These are phyloP conservation scores for Suillus luteus DNA, from an alignment of 768 basidiomycete species.

Conservation along the genomic window DNA sequence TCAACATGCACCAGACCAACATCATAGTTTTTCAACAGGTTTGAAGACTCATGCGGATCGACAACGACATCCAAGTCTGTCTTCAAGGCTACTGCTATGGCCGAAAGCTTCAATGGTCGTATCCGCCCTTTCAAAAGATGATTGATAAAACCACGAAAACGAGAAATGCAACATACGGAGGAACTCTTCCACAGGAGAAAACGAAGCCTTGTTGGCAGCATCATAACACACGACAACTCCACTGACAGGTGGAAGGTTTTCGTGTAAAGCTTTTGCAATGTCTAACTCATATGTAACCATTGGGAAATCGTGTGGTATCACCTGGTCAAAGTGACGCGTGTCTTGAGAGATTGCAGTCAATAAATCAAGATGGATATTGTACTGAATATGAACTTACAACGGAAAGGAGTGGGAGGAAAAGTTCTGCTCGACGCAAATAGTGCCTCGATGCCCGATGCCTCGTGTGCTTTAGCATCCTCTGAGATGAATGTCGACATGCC, in stretches of 20 bases:
- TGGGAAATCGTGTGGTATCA: slow-evolving; percentile 43
- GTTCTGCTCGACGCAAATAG: slow-evolving; percentile 34
- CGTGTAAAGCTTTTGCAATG: slow-evolving; percentile 46
- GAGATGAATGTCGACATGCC: slow-evolving; percentile 85
- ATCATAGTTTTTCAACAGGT: slow-evolving; percentile 60
- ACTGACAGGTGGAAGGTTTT: slow-evolving; percentile 60
- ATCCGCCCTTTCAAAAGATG: slow-evolving; percentile 50
- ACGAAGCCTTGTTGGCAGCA: slow-evolving; percentile 60
- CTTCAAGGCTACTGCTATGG: slow-evolving; percentile 86
- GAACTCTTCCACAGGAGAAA: slow-evolving; percentile 64
- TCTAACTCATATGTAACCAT: slow-evolving; percentile 60
- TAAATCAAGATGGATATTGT: slow-evolving; percentile 10
- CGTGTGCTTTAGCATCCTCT: slow-evolving; percentile 69
- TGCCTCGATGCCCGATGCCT: slow-evolving; percentile 45
- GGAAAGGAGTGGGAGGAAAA: slow-evolving; percentile 37
- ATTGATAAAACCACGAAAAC: slow-evolving; percentile 14
- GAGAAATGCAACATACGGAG: slow-evolving; percentile 56
- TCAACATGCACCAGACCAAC: slow-evolving; percentile 80
- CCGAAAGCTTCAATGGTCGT: slow-evolving; percentile 56
- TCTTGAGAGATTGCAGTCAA: slow-evolving; percentile 34
- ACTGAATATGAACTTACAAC: slow-evolving; percentile 37
- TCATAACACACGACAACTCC: slow-evolving; percentile 90
- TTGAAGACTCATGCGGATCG: slow-evolving; percentile 53
- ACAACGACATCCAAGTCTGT: slow-evolving; percentile 65
- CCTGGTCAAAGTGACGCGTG: slow-evolving; percentile 33